Conservation (phyloP, 768 basidiomycete species). For the Podaxis sp. region DNA sequence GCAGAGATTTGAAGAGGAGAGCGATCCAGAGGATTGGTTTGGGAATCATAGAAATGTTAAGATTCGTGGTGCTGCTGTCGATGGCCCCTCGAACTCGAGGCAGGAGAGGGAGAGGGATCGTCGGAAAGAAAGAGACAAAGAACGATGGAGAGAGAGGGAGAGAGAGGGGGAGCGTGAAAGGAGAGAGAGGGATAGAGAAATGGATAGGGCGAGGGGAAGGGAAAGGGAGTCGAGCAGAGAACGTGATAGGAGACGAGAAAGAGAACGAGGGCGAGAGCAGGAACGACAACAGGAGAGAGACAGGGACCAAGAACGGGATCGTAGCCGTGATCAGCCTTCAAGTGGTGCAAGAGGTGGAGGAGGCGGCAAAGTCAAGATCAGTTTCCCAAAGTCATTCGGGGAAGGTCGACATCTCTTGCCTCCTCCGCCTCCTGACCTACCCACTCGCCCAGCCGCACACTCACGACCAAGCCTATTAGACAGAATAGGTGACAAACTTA, state of each 20-base stretch:
- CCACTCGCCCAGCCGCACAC: background rate
- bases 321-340: slow-evolving; percentile 2
- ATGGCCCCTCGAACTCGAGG: slow-evolving; percentile 23
- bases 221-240: background rate
- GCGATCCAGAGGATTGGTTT: slow-evolving; percentile 72
- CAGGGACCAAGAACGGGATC: slow-evolving; percentile 20
- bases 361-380: slow-evolving; percentile 4
- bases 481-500: background rate
- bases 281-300: slow-evolving; percentile 18
- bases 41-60: slow-evolving; percentile 31
- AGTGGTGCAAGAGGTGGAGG: background rate
- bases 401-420: background rate
- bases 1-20: slow-evolving; percentile 37
- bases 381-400: background rate
- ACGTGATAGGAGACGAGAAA: background rate
- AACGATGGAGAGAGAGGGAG: slow-evolving; percentile 20
- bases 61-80: slow-evolving; percentile 9
- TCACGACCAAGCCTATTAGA: background rate
- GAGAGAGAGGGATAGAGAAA: slow-evolving; percentile 10
- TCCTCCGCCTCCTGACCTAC: background rate
- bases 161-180: slow-evolving; percentile 15
- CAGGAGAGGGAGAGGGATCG: slow-evolving; percentile 4
- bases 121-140: slow-evolving; percentile 16
- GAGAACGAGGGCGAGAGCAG: slow-evolving; percentile 19
- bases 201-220: background rate